Base-by-base conservation (phyloP, 352 stramenopile species). In the Pythium guiyangense region DNA sequence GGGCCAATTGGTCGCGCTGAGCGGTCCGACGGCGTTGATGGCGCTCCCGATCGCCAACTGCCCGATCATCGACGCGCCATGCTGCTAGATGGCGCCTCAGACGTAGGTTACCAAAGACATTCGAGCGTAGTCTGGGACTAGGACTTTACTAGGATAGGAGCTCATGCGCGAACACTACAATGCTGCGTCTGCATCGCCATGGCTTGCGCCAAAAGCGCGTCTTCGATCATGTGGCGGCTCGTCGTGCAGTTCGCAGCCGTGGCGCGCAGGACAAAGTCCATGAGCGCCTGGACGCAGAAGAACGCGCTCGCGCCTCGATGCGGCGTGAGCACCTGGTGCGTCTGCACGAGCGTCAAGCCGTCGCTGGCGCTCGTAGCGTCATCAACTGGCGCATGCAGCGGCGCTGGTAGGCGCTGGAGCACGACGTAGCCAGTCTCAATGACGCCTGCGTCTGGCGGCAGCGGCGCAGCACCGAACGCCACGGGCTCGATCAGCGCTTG, bases 391-490 rank as follows among this genome's bases (percentile, higher is more conserved):
- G 45, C 59, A 9, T 31, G 39, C 3, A 39, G 22, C 20, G 49
- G 26, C 46, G 47, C 35, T 52, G 20, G 4, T 11, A 22, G 18
- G 47, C 63, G 64, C 46, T 74, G 60, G 14, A 81, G 56, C n/a
- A 81, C 53, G 18, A 75, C 39, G 64, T 70, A 86, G 6, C 70
- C 71, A 43, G 68, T 65, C 56, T 81, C 71, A 9, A 74, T 59
- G 49, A 86, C 77, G 10, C 55, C 46, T 18, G 66, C 54, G 37
- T 80, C 64, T 43, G 70, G 71, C 2, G 73, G 64, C 43, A 83
- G 59, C 0, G 66, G 69, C 17, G 58, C 63, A 14, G 69, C 71
- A 1, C 60, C 72, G 52, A 84, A 75, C 53, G 70, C 69, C 26
- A 78, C 65, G 0, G 74, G 71, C 27, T 80, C 75, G 27, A 79